Percentiles rank a stretch among this genome's conserved stretches.
Conservation (phyloP, 495 filamentous ascomycete genomes). For the Beverwykella pulmonaria region DNA sequence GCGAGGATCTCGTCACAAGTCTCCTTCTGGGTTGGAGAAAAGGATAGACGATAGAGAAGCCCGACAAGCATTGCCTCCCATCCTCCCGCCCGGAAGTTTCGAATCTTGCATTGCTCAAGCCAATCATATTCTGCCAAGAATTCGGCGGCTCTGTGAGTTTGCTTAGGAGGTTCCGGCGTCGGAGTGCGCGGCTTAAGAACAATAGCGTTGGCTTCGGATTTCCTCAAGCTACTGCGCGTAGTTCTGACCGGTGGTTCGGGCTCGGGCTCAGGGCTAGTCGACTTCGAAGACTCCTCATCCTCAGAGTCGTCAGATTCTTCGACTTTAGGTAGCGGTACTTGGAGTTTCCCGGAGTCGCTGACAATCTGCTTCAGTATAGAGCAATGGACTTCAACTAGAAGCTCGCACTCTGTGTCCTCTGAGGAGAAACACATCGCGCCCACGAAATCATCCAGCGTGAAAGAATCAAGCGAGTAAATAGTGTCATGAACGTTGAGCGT, state of each 20-base stretch:
- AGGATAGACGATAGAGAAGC: constrained; percentile 79
- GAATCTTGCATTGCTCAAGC: constrained; percentile 78
- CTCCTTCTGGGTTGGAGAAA: constrained; percentile 66
- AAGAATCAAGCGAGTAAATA: constrained; percentile 89
- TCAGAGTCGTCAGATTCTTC: constrained; percentile 62
- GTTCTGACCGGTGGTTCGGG: constrained; percentile 60
- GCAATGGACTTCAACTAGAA: constrained; percentile 90
- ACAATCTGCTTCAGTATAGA: constrained; percentile 86
- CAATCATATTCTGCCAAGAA: constrained; percentile 73
- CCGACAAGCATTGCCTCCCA: constrained; percentile 92
- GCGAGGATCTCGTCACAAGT: constrained; percentile 76
- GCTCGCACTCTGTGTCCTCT: constrained; percentile 77
- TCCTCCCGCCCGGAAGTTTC: constrained; percentile 86
- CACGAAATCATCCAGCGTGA: constrained; percentile 95
- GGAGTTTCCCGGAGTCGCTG: constrained; percentile 73
- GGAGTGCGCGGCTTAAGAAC: constrained; percentile 35
- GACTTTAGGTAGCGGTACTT: constrained; percentile 76
- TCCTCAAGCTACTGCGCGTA: constrained; percentile 82
- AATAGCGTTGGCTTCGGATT: constrained; percentile 66
- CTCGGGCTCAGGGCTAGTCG: constrained; percentile 57
- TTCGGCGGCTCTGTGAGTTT: constrained; percentile 68
- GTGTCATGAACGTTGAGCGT: constrained; percentile 96
- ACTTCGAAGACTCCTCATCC: constrained; percentile 36
- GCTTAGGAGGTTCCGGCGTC: constrained; percentile 38
- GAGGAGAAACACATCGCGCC: constrained; percentile 82